Conservation (phyloP, 2,329 filamentous ascomycete genomes). For the Scedosporium dehoogii region DNA sequence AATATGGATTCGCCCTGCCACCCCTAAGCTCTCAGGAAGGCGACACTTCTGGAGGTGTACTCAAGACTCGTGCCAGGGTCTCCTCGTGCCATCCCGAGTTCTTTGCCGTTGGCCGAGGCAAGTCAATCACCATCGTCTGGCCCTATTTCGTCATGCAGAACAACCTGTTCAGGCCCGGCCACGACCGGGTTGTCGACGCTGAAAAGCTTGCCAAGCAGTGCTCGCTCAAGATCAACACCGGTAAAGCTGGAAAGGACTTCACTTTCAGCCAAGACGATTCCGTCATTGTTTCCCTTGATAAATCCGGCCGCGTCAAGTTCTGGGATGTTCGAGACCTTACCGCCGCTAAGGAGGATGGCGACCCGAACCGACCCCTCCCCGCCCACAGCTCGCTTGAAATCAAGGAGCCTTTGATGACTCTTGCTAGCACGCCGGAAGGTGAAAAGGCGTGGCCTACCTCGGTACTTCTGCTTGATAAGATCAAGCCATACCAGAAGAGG, state of each 20-base stretch:
- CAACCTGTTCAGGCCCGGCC: conserved; percentile 52
- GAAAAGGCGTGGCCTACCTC: conserved; percentile 98
- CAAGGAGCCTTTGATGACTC: conserved; percentile 74
- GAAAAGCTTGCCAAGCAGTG: conserved; percentile 81
- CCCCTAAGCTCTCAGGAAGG: conserved; percentile 79
- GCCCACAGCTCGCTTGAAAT: conserved; percentile 59
- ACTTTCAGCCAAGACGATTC: conserved; percentile 95
- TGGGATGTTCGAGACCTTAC: conserved; percentile 88
- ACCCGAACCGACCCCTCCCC: conserved; percentile 41
- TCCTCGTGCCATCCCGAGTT: conserved; percentile 85
- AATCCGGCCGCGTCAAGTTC: conserved; percentile 92
- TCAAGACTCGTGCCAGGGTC: conserved; percentile 90
- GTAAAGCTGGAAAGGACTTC: conserved; percentile 97
- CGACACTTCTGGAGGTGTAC: conserved; percentile 79
- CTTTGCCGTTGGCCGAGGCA: conserved; percentile 91
- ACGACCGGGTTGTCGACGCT: conserved; percentile 67
- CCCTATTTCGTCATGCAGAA: conserved; percentile 53
- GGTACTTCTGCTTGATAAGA: conserved; percentile 91
- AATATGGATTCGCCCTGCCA: conserved; percentile 80
- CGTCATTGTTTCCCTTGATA: conserved; percentile 89
- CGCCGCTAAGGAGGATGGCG: conserved; percentile 38
- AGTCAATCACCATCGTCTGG: conserved; percentile 87
- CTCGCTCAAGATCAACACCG: conserved; percentile 86
- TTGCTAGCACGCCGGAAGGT: conserved; percentile 74
- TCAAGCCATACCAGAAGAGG: conserved; percentile 82